A percentile compares a stretch with the other conserved stretches of the same genome.
Evolutionary conservation across 108 stramenopile species (phyloP).

Genomic region (Seminavis robusta): DNA sequence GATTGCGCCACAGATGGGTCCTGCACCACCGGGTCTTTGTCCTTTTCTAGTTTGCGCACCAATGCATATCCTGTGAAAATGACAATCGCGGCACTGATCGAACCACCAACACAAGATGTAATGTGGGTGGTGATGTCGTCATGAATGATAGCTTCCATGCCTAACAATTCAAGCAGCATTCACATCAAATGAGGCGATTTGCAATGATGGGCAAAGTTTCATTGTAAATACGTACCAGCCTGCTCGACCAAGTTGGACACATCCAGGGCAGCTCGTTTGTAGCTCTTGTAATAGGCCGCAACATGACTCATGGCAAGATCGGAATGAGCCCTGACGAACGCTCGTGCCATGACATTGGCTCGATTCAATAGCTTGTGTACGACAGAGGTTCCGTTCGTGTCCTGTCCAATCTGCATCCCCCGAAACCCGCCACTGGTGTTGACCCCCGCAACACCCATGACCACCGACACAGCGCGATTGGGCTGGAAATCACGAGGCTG

Average conservation of each 20-base stretch:
- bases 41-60: conserved; percentile 33
- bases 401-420: conserved; percentile 58
- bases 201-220: background rate
- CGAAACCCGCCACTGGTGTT: conserved; percentile 37
- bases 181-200: background rate
- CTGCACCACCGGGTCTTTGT: conserved; percentile 10
- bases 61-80: conserved; percentile 58
- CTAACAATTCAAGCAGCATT: conserved; percentile 7
- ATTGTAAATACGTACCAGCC: conserved; percentile 40
- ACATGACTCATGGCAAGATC: conserved; percentile 84
- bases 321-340: conserved; percentile 72
- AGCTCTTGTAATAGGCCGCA: conserved; percentile 75
- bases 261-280: conserved; percentile 73
- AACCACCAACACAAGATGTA: conserved; percentile 57
- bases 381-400: background rate
- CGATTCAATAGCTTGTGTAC: conserved; percentile 15
- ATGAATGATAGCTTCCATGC: conserved; percentile 79
- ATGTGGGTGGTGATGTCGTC: conserved; percentile 83
- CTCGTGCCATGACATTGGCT: conserved; percentile 31
- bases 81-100: conserved; percentile 60
- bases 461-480: conserved; percentile 9
- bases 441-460: background rate
- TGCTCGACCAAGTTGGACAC: conserved; percentile 71
- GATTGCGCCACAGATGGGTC: conserved; percentile 55
- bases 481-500: background rate